Evolutionary conservation across 345 rosid species (phyloP).

Genomic region (Eucalyptus lansdowneana): DNA sequence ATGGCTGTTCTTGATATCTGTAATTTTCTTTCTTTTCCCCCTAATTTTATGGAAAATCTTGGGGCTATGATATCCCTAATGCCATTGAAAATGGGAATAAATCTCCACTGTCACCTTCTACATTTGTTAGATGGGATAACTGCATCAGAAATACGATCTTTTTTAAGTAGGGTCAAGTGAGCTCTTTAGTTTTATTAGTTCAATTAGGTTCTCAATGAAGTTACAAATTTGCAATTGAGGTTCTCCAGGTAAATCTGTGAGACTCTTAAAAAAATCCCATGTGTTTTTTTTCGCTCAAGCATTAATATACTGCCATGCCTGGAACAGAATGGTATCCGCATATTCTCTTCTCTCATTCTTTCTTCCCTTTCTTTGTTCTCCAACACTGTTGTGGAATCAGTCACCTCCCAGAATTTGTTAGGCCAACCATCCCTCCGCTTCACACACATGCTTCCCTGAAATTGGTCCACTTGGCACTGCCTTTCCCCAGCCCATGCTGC

Average conservation of each 20-base stretch:
- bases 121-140: not conserved
- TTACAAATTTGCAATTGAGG: not conserved
- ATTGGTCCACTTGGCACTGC: not conserved
- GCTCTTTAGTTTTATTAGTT: not conserved
- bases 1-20: not conserved
- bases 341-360: not conserved
- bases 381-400: not conserved
- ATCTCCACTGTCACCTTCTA: not conserved
- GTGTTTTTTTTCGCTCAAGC: not conserved
- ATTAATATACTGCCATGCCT: not conserved
- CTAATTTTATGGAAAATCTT: not conserved
- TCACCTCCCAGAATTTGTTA: not conserved
- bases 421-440: not conserved
- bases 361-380: not conserved
- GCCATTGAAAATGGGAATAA: not conserved
- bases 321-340: not conserved
- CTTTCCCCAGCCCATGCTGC: not conserved
- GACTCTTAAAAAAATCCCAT: not conserved
- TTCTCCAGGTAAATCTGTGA: not conserved
- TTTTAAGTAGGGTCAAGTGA: not conserved
- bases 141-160: not conserved
- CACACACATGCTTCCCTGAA: not conserved
- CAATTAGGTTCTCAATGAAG: not conserved
- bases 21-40: not conserved
- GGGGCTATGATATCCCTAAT: not conserved